These are phyloP conservation scores for Sarocladiaceae sp. DNA, from an alignment of 2,329 filamentous ascomycete genomes.

Conservation along the genomic window DNA sequence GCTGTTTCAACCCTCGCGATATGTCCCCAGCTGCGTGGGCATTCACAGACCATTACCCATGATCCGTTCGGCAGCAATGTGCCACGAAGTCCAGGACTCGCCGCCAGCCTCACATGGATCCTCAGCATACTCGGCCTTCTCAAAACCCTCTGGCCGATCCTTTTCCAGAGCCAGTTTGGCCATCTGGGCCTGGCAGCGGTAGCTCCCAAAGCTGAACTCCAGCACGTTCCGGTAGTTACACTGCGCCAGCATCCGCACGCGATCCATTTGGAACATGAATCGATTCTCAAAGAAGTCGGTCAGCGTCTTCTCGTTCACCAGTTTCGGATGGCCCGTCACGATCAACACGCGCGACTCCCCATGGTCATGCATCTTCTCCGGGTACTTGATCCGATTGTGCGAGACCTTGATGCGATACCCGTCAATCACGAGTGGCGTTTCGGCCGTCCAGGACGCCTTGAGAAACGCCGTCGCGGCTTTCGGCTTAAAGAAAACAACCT, in stretches of 20 bases:
- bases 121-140: conserved; percentile 31
- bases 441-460: conserved; percentile 23
- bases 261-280: conserved; percentile 43
- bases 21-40: too few relatives aligned
- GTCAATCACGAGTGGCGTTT: conserved; percentile 19
- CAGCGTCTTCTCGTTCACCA: conserved; percentile 38
- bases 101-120: conserved; percentile 31
- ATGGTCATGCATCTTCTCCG: conserved; percentile 20
- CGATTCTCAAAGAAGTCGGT: conserved; percentile 32
- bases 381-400: conserved; percentile 43
- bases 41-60: conserved; percentile 24
- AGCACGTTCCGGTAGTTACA: conserved; percentile 25
- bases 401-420: conserved; percentile 30
- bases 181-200: conserved; percentile 46
- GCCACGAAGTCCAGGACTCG: conserved; percentile 24
- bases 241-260: conserved; percentile 26
- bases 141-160: conserved; percentile 26
- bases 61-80: conserved; percentile 26
- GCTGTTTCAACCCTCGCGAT: background rate
- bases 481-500: conserved; percentile 43
- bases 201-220: conserved; percentile 50
- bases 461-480: conserved; percentile 28
- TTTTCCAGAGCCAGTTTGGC: conserved; percentile 34
- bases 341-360: conserved; percentile 42
- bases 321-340: conserved; percentile 35